Conservation (phyloP, 1,139 yeast genomes). For the Wickerhamomyces sp. region DNA sequence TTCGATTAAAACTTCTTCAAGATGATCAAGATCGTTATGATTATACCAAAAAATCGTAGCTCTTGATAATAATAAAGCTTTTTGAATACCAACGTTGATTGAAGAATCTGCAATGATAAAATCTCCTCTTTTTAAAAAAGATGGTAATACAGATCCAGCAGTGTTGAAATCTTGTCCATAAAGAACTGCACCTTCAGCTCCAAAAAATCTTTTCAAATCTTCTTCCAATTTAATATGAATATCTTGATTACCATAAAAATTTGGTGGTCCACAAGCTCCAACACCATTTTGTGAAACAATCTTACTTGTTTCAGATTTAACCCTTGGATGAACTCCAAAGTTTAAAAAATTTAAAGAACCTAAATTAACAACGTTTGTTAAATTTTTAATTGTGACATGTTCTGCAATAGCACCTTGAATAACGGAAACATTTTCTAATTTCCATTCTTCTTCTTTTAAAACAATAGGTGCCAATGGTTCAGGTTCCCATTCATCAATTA, state of each 20-base stretch:
- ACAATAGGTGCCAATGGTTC: slow-evolving; percentile 66
- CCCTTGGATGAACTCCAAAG: slow-evolving; percentile 41
- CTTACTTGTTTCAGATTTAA: slow-evolving; percentile 52
- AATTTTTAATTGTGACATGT: slow-evolving; percentile 35
- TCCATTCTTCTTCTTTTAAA: slow-evolving; percentile 52
- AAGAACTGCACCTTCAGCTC: slow-evolving; percentile 71
- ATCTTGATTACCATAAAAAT: slow-evolving; percentile 94
- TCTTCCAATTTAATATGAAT: slow-evolving; percentile 80
- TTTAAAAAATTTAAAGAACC: slow-evolving; percentile 60
- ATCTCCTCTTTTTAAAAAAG: slow-evolving; percentile 94
- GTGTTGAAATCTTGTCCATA: slow-evolving; percentile 94
- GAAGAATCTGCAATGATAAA: slow-evolving; percentile 84
- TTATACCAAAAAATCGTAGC: slow-evolving; percentile 79
- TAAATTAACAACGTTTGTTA: slow-evolving; percentile 40
- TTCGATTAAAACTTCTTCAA: slow-evolving; percentile 61
- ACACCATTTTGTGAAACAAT: slow-evolving; percentile 76
- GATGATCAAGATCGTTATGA: slow-evolving; percentile 83
- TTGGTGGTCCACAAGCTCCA: slow-evolving; percentile 99
- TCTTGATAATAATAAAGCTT: slow-evolving; percentile 82
- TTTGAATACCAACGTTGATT: slow-evolving; percentile 73
- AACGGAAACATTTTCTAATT: slow-evolving; percentile 56
- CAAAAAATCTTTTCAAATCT: slow-evolving; percentile 68
- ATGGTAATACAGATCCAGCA: slow-evolving; percentile 93
- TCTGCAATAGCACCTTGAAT: slow-evolving; percentile 53
- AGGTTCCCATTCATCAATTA: slow-evolving; percentile 89